Percentiles rank a stretch among this genome's conserved stretches.
These are phyloP conservation scores for Nannizziopsis arthrosporioides DNA, from an alignment of 2,329 filamentous ascomycete genomes.

Conservation along the genomic window DNA sequence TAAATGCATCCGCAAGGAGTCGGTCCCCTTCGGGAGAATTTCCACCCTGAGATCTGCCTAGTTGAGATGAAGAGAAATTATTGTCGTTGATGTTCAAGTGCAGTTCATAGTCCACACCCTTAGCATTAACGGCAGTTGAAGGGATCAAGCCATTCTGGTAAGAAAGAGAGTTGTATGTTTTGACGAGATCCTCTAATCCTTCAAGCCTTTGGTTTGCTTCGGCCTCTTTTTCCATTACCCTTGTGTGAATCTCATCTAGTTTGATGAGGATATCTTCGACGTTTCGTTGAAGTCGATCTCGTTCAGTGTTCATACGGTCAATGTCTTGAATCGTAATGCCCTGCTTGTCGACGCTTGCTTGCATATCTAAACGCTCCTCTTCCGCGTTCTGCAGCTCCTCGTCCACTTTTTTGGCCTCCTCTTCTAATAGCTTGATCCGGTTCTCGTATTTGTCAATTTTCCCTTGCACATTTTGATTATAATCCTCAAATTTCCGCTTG, in stretches of 20 bases:
- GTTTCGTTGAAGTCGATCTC: constrained; percentile 80
- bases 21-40: constrained; percentile 53
- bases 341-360: constrained; percentile 78
- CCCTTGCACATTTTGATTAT: constrained; percentile 71
- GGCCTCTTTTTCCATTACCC: constrained; percentile 72
- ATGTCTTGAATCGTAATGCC: constrained; percentile 97
- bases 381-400: constrained; percentile 68
- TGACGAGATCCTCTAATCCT: constrained; percentile 79
- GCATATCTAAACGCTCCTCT: constrained; percentile 65
- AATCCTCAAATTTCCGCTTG: constrained; percentile 87
- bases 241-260: constrained; percentile 74
- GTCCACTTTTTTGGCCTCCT: constrained; percentile 69
- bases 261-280: constrained; percentile 65
- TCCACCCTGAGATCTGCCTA: constrained; percentile 39
- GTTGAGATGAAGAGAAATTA: constrained; percentile 58
- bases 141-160: constrained; percentile 92
- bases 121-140: constrained; percentile 68
- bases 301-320: constrained; percentile 93
- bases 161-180: constrained; percentile 84
- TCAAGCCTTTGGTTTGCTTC: constrained; percentile 79
- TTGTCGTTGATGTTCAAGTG: constrained; percentile 68
- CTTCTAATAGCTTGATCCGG: constrained; percentile 68
- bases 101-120: constrained; percentile 75
- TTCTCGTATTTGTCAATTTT: constrained; percentile 82
- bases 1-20: constrained; percentile 66